phyloP scores from a whole-genome alignment of 305 asterid genomes.

The Andrographis paniculata region DNA sequence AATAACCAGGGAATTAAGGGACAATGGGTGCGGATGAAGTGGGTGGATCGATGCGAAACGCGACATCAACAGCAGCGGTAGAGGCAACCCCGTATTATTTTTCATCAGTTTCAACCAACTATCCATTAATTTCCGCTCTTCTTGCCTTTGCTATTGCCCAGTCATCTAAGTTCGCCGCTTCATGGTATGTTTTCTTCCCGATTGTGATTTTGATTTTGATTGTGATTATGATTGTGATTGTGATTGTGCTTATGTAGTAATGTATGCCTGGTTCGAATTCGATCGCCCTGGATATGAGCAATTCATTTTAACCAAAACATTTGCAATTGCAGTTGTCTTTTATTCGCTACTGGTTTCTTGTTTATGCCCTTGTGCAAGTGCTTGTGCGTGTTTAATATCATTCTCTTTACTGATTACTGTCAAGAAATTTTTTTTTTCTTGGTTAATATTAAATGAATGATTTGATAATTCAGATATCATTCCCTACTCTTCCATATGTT shows the following conservation, averaged over 20 bases:
- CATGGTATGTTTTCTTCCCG: slow-evolving; percentile 31
- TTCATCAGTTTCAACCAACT: slow-evolving; percentile 28
- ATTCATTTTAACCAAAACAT: too few species aligned
- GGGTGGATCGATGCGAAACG: slow-evolving; percentile 29
- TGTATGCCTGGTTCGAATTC: background rate
- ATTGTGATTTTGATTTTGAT: background rate
- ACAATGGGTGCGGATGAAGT: slow-evolving; percentile 26
- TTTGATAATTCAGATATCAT: too few species aligned
- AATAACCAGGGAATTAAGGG: background rate
- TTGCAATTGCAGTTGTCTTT: too few species aligned
- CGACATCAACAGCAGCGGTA: slow-evolving; percentile 24
- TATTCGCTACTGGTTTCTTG: too few species aligned
- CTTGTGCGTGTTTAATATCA: too few species aligned
- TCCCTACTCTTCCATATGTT: too few species aligned
- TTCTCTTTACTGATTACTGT: too few species aligned
- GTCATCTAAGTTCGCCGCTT: slow-evolving; percentile 33
- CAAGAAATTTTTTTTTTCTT: too few species aligned
- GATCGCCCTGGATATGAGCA: too few species aligned
- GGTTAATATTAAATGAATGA: too few species aligned
- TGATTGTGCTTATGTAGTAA: too few species aligned
- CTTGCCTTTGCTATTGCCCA: slow-evolving; percentile 50
- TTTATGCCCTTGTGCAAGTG: too few species aligned
- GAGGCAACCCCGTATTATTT: slow-evolving; percentile 24
- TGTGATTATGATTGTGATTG: background rate
- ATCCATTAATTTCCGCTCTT: slow-evolving; percentile 45